Base-by-base conservation (phyloP, 768 basidiomycete genomes). In the Tricholoma matsutake region DNA sequence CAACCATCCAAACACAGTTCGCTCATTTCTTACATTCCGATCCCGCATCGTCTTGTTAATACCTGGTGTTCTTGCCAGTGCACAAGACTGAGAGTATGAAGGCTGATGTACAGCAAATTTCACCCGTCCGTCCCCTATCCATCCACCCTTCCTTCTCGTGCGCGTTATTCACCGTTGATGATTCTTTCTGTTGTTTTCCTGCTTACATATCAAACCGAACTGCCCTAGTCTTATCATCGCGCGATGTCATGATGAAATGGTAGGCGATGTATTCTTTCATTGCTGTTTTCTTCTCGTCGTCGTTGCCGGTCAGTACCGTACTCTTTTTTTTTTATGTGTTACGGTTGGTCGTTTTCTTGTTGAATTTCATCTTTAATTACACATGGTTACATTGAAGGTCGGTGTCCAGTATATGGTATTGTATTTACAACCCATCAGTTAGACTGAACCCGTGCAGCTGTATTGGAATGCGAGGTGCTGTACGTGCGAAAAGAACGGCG, bases 231-330 rank as follows among this genome's bases (percentile, higher is more conserved):
- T 53, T 53, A 32, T 32, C 18, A 32, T 18, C 51, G 18, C 32
- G 25, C 29, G n/a, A 18, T 32, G 29, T 53, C n/a, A 6, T 16
- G 51, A 53, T 53, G 28, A 53, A 53, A 53, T 53, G 51, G 51
- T 53, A 53, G 51, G 51, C 51, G 51, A 31, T 53, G 29, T n/a
- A 53, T 53, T 10, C 49, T 32, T 53, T 32, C 9, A 11, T 49
- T 49, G 18, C 47, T 49, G 20, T 22, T 31, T 53, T 53, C 51
- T n/a, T 52, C 51, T 52, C 51, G 43, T 45, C 20, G 51, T 31
- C 31, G 6, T 52, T 53, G 29, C 51, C 51, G 51, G 51, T 53
- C 51, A 53, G 51, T 53, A 53, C 51, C 51, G 51, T 53, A 53
- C 31, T 53, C 29, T 53, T 25, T 53, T 53, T 25, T 53, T 53